Base-by-base conservation (phyloP, 208 protist species). In the Balamuthia mandrillaris region DNA sequence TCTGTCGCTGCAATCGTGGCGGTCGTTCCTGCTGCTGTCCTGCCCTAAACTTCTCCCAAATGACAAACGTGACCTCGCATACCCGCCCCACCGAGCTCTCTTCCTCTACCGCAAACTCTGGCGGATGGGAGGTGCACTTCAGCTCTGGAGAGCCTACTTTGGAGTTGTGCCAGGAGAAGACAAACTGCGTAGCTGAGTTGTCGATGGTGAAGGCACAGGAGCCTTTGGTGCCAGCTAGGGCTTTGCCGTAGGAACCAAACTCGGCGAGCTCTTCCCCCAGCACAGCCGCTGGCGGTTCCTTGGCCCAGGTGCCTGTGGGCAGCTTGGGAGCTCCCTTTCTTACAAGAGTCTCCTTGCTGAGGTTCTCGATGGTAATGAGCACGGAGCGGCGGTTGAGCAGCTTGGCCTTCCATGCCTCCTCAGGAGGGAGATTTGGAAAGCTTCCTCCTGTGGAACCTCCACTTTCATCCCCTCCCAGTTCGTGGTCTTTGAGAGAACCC, bases 121-220 rank as follows among this genome's bases (percentile, higher is more conserved):
- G 27, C 24, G 66, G 66, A 21, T 75, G 39, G 10, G 45, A 44
- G 3, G 52, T 21, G 66, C 66, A 75, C 24, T 44, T 37, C 24
- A 75, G 29, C 39, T 75, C 66, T 5, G 66, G 66, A 0, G 66
- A 24, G 12, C 66, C 66, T 24, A 75, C 66, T 44, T 75, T 75
- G 41, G 66, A 75, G 66, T 75, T 75, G 42, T 44, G 45, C 66
- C 66, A 75, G 42, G 45, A 29, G 42, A 75, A 75, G 24, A 75
- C 52, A 44, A 75, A 75, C 24, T 37, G 45, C 29, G 42, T 75
- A 7, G 45, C 66, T n/a, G n/a, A 75, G 3, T 44, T 44, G 24
- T 75, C 66, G 42, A 75, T 52, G n/a, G 41, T 75, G 66, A 54
- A 75, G 45, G 52, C 52, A 75, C 66, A 75, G 45, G 42, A 21